Evolutionary conservation across 2,329 filamentous ascomycete species (phyloP), one percentile per base, ranked within the genome.

Genomic region (Alternaria triticimaculans): DNA sequence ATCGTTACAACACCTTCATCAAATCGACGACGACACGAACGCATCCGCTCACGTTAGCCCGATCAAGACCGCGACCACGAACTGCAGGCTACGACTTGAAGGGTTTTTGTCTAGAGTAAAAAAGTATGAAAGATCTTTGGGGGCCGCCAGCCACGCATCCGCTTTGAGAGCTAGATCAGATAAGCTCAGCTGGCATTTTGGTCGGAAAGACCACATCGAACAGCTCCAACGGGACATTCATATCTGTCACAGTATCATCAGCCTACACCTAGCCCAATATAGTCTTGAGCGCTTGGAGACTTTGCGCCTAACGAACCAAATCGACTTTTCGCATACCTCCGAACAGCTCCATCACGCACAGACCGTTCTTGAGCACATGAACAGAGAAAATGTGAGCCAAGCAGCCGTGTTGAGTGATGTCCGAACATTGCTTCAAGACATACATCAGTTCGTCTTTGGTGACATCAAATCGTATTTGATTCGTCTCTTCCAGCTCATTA

Each of bases 121-220:
- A 9, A 41, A 18, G n/a, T 41, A 41, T 18, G 37, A 41, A 41
- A 18, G 37, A 18, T 41, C 37, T 41, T 2, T 41, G 37, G 37
- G 2, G 0, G 6, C 37, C 37, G 0, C 37, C 0, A 41, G n/a
- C 2, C 37, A 41, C 2, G 2, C 37, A 41, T 41, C 37, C 0
- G 11, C 2, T 2, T 18, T 41, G n/a, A 18, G 37, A n/a, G 3
- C n/a, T 41, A 41, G n/a, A 6, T 41, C 37, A 41, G 37, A 41
- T 0, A 41, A 41, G n/a, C 15, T 41, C 3, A 9, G n/a, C 11
- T 41, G 37, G 37, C 37, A 41, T 41, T 41, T 41, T 18, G 8
- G 37, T 3, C 37, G 3, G n/a, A 41, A 41, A 41, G 37, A 18
- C 0, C 37, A 41, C 2, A 3, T 41, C 37, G 5, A 41, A 18